phyloP scores from a whole-genome alignment of 306 rosid species.

The Mucuna pruriens region DNA sequence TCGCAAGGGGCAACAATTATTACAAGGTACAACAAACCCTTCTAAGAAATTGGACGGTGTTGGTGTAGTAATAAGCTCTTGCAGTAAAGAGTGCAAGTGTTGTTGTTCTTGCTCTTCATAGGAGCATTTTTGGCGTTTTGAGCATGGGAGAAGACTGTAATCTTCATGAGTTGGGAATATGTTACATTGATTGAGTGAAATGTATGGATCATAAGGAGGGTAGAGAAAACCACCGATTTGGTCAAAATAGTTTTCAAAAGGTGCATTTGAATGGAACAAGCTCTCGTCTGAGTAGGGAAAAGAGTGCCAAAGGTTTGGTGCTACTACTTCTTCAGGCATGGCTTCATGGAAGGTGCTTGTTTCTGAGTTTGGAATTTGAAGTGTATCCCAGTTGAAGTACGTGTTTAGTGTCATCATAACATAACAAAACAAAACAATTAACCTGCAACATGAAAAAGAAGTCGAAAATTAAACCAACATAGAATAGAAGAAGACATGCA shows the following conservation, averaged over 20 bases:
- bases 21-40: constrained; percentile 24
- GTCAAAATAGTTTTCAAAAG: constrained; percentile 14
- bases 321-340: neutral
- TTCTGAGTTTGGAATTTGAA: constrained; percentile 38
- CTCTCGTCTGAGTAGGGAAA: constrained; percentile 27
- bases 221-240: neutral
- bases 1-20: neutral
- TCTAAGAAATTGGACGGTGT: constrained; percentile 12
- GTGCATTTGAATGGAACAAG: neutral
- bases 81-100: neutral
- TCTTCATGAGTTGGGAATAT: neutral
- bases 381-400: constrained; percentile 27
- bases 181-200: neutral
- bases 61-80: neutral
- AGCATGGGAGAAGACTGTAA: neutral
- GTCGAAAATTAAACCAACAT: neutral
- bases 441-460: constrained; percentile 1
- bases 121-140: constrained; percentile 46
- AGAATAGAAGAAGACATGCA: neutral
- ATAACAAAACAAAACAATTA: no score
- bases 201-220: constrained; percentile 8
- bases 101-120: no score
- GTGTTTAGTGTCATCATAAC: constrained; percentile 39
- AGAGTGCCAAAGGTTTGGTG: neutral
- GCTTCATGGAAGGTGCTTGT: constrained; percentile 13